Conservation (phyloP, 208 protist genomes). For the Leishmania gerbilli region DNA sequence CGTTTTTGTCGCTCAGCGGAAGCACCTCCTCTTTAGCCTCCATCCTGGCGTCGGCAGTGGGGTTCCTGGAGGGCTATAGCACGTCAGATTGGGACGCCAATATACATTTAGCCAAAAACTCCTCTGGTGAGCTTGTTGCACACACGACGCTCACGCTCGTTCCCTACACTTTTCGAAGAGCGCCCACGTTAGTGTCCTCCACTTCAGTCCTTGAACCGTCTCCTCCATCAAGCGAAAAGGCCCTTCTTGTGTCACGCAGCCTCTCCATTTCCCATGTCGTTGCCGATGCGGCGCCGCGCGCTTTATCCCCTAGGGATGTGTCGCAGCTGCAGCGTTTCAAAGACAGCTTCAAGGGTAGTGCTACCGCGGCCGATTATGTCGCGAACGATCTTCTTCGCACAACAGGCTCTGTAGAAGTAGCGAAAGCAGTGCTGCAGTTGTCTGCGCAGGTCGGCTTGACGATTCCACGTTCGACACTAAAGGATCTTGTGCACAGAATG, state of each 20-base stretch:
- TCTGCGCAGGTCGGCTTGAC: constrained; percentile 19
- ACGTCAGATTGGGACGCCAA: constrained; percentile 41
- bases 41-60: constrained; percentile 50
- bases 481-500: constrained; percentile 5
- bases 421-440: constrained; percentile 14
- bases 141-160: constrained; percentile 44
- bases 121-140: constrained; percentile 16
- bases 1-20: constrained; percentile 36
- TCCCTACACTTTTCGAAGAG: constrained; percentile 20
- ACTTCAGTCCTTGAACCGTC: neutral
- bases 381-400: constrained; percentile 28
- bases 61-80: constrained; percentile 56
- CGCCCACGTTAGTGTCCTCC: neutral
- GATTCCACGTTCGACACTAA: constrained; percentile 25
- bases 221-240: neutral
- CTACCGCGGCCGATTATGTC: constrained; percentile 1
- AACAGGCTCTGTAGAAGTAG: constrained; percentile 25
- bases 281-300: neutral
- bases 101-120: constrained; percentile 13
- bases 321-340: constrained; percentile 16
- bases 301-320: neutral
- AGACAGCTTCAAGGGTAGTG: neutral
- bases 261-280: constrained; percentile 20
- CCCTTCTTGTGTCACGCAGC: neutral
- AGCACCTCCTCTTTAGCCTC: constrained; percentile 21